Evolutionary conservation across 208 protist species (phyloP).

Genomic region (Wallacemonas sp.): DNA sequence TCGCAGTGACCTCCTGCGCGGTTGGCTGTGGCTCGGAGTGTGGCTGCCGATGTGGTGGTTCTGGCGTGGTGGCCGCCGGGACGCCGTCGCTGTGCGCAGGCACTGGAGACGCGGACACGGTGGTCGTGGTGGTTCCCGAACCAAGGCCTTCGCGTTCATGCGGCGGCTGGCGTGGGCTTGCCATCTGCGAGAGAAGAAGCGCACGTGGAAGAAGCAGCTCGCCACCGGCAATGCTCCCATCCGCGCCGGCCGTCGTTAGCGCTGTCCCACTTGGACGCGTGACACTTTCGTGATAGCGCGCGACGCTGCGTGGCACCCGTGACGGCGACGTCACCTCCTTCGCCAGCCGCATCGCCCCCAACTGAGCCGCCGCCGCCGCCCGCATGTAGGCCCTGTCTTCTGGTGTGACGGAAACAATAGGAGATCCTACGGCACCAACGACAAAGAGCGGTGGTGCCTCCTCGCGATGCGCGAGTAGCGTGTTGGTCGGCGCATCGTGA

Average conservation of each 20-base stretch:
- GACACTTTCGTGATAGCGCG: slow-evolving; percentile 20
- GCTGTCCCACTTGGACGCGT: too few species aligned
- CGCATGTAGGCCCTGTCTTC: slow-evolving; percentile 21
- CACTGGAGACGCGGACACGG: background rate
- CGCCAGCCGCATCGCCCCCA: slow-evolving; percentile 27
- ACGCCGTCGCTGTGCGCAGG: background rate
- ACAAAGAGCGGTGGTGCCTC: slow-evolving; percentile 18
- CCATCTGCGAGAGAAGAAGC: slow-evolving; percentile 1
- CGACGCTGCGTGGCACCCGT: slow-evolving; percentile 23
- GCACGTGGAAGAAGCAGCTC: background rate
- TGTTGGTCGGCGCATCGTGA: background rate
- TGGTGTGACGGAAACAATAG: background rate
- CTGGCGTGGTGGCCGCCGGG: background rate
- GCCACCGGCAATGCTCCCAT: background rate
- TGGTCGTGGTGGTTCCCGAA: background rate
- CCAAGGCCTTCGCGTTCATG: too few species aligned
- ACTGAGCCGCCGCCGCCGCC: slow-evolving; percentile 27
- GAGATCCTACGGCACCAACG: background rate
- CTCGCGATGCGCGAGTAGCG: slow-evolving; percentile 26
- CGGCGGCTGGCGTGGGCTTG: too few species aligned
- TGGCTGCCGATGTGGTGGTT: background rate
- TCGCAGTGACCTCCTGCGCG: too few species aligned
- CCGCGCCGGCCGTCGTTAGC: slow-evolving; percentile 6
- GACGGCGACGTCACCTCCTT: slow-evolving; percentile 30
- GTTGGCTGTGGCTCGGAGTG: too few species aligned